Conservation (phyloP, 2,329 filamentous ascomycete species). For the Fusarium nisikadoi region DNA sequence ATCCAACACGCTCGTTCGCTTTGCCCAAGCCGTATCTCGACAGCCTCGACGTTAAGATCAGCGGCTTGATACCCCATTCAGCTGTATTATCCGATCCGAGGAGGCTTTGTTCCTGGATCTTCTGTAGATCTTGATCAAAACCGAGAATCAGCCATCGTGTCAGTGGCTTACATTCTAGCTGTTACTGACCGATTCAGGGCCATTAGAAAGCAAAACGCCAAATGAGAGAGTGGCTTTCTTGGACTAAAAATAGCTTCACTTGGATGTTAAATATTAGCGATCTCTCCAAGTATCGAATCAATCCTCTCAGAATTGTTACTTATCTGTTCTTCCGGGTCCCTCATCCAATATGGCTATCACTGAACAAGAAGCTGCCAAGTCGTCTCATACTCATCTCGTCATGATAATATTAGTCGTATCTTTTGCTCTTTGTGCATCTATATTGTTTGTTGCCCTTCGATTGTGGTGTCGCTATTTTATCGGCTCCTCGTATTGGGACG, state of each 20-base stretch:
- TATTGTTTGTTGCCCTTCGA: constrained; percentile 16
- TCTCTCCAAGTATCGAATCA: neutral
- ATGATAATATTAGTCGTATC: constrained; percentile 4
- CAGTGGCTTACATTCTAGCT: neutral
- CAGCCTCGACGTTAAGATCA: neutral
- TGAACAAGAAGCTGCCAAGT: neutral
- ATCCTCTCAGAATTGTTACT: neutral
- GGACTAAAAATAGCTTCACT: rapidly evolving
- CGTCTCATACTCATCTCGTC: neutral
- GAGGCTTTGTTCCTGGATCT: neutral
- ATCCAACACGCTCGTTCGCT: neutral
- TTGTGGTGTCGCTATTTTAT: constrained; percentile 15
- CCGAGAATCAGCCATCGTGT: neutral
- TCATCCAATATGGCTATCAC: neutral
- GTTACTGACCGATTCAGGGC: too few relatives aligned
- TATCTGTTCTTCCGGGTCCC: neutral
- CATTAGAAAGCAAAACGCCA: neutral
- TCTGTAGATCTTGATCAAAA: neutral
- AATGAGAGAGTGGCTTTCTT: neutral
- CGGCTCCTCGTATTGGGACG: constrained; percentile 10
- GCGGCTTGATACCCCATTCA: neutral
- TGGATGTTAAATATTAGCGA: neutral
- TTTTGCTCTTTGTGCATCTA: neutral
- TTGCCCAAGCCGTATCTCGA: neutral
- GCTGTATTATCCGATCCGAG: neutral